Evolutionary conservation across 164 flowering plant species (phyloP).

Genomic region (Sedum album): DNA sequence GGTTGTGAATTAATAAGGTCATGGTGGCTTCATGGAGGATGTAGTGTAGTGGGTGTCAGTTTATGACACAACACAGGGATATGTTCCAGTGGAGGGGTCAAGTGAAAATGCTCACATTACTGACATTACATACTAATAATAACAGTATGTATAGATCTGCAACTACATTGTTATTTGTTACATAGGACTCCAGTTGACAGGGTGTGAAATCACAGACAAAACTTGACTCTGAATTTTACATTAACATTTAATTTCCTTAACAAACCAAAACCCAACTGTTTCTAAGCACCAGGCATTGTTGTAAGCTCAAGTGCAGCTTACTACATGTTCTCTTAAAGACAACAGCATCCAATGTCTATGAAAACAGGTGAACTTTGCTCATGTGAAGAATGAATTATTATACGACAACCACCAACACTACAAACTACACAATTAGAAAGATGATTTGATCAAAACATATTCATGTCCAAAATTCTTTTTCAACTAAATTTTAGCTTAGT

Average conservation of each 20-base stretch:
- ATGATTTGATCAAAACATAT: too few species aligned
- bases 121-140: neutral
- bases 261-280: neutral
- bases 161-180: neutral
- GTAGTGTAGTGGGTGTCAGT: neutral
- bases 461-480: too few species aligned
- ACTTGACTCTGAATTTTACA: neutral
- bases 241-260: neutral
- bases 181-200: neutral
- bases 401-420: neutral
- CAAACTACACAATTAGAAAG: too few species aligned
- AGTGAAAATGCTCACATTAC: neutral
- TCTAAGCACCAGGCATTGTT: neutral
- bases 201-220: neutral
- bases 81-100: slow-evolving; percentile 4
- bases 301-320: neutral
- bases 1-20: neutral
- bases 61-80: neutral
- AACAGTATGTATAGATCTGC: neutral
- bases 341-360: neutral
- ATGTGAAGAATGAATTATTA: neutral
- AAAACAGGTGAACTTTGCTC: neutral
- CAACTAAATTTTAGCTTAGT: neutral
- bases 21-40: neutral
- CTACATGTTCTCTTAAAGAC: neutral